Evolutionary conservation across 768 basidiomycete species (phyloP).

Genomic region (Rhodotorula sphaerocarpa): DNA sequence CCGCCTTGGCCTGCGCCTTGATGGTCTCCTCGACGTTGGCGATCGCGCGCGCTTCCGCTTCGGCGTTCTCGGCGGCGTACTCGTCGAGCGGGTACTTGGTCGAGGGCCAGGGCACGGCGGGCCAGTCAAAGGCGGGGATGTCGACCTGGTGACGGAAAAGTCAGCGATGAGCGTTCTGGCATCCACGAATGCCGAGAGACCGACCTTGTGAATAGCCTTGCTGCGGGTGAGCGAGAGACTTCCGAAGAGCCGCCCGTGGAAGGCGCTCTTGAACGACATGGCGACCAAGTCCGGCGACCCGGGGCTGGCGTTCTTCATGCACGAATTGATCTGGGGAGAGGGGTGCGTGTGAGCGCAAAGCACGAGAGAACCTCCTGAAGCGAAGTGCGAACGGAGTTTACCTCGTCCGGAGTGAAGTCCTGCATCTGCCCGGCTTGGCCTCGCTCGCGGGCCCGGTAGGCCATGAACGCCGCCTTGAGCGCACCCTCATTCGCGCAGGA

Average conservation of each 20-base stretch:
- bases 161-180: not conserved
- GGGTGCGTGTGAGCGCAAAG: not conserved
- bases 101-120: slow-evolving; percentile 44
- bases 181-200: not conserved
- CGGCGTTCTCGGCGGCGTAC: slow-evolving; percentile 43
- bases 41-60: slow-evolving; percentile 43
- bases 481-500: slow-evolving; percentile 42
- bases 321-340: not conserved
- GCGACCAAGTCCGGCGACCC: slow-evolving; percentile 40
- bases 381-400: slow-evolving; percentile 6
- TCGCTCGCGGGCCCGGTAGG: slow-evolving; percentile 41
- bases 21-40: slow-evolving; percentile 38
- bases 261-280: slow-evolving; percentile 45
- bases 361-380: not conserved
- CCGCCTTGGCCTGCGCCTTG: slow-evolving; percentile 38
- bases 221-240: slow-evolving; percentile 45
- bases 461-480: slow-evolving; percentile 47
- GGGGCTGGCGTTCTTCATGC: slow-evolving; percentile 45
- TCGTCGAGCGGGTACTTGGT: slow-evolving; percentile 47
- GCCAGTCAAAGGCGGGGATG: slow-evolving; percentile 49
- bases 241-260: slow-evolving; percentile 48
- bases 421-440: slow-evolving; percentile 15
- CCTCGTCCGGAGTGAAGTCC: slow-evolving; percentile 43
- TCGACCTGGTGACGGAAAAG: slow-evolving; percentile 39
- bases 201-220: slow-evolving; percentile 47